These are phyloP conservation scores for Spirogloea muscicola DNA, from an alignment of 139 green algal species.

Conservation along the genomic window DNA sequence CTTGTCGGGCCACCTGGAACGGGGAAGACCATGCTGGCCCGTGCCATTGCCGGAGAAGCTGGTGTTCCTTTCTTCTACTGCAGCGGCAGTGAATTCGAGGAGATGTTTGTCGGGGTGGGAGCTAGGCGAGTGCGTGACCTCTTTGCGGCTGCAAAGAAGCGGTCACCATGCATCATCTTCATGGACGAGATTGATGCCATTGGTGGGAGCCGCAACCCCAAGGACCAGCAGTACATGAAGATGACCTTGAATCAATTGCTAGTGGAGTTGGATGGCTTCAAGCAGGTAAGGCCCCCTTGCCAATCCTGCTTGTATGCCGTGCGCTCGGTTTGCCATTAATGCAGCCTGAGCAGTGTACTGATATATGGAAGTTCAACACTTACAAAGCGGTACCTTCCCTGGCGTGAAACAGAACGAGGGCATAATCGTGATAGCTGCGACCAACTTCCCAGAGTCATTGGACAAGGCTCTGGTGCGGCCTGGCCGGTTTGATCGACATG, in stretches of 20 bases:
- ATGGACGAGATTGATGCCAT: conserved; percentile 98
- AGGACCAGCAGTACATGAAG: conserved; percentile 74
- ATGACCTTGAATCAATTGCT: conserved; percentile 99
- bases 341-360: neutral
- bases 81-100: conserved; percentile 95
- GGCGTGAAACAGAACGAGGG: conserved; percentile 83
- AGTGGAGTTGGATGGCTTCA: conserved; percentile 98
- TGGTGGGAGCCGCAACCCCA: conserved; percentile 65
- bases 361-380: neutral
- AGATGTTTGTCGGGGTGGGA: conserved; percentile 96
- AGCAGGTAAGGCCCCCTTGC: conserved; percentile 84
- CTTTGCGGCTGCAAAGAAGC: conserved; percentile 80
- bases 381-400: too few relatives aligned
- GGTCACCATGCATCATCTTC: conserved; percentile 94
- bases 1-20: conserved; percentile 73
- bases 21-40: conserved; percentile 85
- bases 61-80: conserved; percentile 97
- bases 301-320: conserved; percentile 92
- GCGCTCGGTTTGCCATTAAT: neutral
- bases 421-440: conserved; percentile 91
- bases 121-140: conserved; percentile 70
- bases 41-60: conserved; percentile 77
- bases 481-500: conserved; percentile 84
- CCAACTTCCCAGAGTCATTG: conserved; percentile 89
- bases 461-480: conserved; percentile 86